Conservation (phyloP, 768 basidiomycete species). For the Imleria badia region DNA sequence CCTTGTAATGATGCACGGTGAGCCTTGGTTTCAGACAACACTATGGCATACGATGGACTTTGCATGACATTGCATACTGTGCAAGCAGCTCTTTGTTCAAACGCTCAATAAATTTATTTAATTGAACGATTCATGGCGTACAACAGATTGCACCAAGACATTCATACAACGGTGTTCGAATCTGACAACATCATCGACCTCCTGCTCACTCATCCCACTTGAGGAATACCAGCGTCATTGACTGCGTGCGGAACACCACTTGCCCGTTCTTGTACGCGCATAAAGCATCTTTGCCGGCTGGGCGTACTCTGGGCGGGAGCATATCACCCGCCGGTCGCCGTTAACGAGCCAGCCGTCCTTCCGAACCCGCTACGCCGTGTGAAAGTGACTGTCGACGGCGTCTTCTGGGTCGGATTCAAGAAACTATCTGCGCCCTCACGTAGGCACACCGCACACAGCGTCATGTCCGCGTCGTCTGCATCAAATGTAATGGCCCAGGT, state of each 20-base stretch:
- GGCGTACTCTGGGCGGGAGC: slow-evolving; percentile 1
- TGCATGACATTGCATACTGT: background rate
- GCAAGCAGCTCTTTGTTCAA: background rate
- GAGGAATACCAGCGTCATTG: background rate
- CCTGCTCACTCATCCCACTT: background rate
- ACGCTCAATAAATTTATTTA: no score
- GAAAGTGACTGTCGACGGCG: background rate
- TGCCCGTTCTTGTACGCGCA: slow-evolving; percentile 10
- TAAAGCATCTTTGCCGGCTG: slow-evolving; percentile 4
- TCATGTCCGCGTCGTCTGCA: background rate
- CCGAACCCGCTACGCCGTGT: slow-evolving; percentile 13
- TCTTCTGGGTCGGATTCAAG: slow-evolving; percentile 7
- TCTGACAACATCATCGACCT: background rate
- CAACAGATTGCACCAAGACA: no score
- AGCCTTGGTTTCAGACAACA: background rate
- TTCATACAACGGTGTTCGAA: background rate
- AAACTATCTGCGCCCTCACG: background rate
- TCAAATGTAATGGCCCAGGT: slow-evolving; percentile 8
- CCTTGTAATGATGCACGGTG: slow-evolving; percentile 1
- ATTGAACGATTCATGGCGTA: no score
- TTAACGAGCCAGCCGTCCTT: slow-evolving; percentile 24
- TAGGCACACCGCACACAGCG: background rate
- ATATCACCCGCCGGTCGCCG: slow-evolving; percentile 16
- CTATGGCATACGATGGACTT: background rate
- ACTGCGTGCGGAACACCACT: background rate